Evolutionary conservation across 2,329 filamentous ascomycete species (phyloP).

Genomic region (Plectosphaerella sp.): DNA sequence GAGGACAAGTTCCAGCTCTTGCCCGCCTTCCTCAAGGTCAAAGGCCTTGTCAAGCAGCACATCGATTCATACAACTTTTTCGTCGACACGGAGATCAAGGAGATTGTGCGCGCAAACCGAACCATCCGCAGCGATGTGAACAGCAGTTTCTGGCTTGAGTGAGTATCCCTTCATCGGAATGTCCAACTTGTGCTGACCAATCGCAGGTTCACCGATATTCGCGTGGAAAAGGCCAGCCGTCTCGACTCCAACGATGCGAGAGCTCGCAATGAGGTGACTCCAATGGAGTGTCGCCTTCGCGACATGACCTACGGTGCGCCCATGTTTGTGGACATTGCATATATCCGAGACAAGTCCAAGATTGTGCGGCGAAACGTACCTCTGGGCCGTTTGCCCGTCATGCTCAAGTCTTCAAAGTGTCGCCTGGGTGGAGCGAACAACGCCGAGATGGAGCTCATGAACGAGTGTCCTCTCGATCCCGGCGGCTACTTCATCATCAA

Average conservation of each 20-base stretch:
- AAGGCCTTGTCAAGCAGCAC: constrained; percentile 94
- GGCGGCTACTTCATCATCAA: constrained; percentile 98
- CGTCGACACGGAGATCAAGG: constrained; percentile 92
- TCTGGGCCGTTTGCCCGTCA: constrained; percentile 90
- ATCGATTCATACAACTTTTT: constrained; percentile 99
- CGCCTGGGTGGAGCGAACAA: constrained; percentile 80
- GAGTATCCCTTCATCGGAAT: constrained; percentile 11
- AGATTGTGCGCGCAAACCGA: constrained; percentile 89
- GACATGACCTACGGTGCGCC: constrained; percentile 98
- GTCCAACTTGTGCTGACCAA: neutral
- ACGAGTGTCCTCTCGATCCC: constrained; percentile 93
- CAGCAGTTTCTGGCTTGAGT: constrained; percentile 84
- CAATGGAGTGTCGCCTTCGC: constrained; percentile 92
- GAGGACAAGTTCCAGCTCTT: constrained; percentile 96
- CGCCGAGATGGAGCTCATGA: constrained; percentile 82
- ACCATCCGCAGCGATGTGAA: constrained; percentile 89
- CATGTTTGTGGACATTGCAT: constrained; percentile 88
- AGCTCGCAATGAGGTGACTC: constrained; percentile 72
- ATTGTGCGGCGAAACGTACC: constrained; percentile 72
- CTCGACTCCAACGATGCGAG: constrained; percentile 69
- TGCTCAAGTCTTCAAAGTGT: constrained; percentile 95
- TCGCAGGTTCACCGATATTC: constrained; percentile 73
- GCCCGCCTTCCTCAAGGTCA: constrained; percentile 96
- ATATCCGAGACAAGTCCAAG: constrained; percentile 74
- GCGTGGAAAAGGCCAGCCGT: constrained; percentile 76